Percentiles rank a stretch among this genome's conserved stretches.
Evolutionary conservation across 164 flowering plant genomes (phyloP).

Genomic region (Magnolia kwangsiensis): DNA sequence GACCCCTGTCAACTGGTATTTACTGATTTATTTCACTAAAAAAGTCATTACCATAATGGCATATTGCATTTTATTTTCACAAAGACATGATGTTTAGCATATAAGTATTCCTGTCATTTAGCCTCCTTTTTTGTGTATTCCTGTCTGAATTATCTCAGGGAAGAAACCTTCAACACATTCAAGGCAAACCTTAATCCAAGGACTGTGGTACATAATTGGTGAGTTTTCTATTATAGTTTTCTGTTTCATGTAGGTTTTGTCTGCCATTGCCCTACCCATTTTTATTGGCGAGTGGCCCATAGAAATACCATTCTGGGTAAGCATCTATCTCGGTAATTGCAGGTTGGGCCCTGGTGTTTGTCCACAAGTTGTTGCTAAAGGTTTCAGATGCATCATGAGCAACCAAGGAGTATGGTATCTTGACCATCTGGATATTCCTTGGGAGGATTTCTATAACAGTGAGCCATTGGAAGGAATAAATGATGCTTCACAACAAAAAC

Average conservation of each 20-base stretch:
- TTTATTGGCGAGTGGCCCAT: neutral
- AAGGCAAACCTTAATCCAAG: slow-evolving; percentile 56
- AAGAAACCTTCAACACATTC: slow-evolving; percentile 88
- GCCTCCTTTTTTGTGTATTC: neutral
- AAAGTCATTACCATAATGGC: neutral
- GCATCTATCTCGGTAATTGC: neutral
- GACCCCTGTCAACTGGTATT: slow-evolving; percentile 92
- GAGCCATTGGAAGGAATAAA: slow-evolving; percentile 83
- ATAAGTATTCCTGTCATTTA: neutral
- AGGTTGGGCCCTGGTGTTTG: slow-evolving; percentile 95
- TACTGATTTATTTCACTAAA: slow-evolving; percentile 7
- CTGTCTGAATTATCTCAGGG: slow-evolving; percentile 49
- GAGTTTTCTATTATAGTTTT: slow-evolving; percentile 18
- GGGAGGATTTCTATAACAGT: slow-evolving; percentile 63
- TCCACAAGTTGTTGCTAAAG: slow-evolving; percentile 78
- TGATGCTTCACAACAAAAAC: slow-evolving; percentile 49
- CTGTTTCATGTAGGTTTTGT: neutral
- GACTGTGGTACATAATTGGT: slow-evolving; percentile 97
- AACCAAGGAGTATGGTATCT: slow-evolving; percentile 95
- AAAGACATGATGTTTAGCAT: neutral
- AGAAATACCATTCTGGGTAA: neutral
- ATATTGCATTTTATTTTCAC: neutral
- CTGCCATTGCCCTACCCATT: neutral
- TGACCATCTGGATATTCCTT: slow-evolving; percentile 82
- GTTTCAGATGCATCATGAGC: slow-evolving; percentile 87